Percentiles rank a stretch among this genome's conserved stretches.
phyloP scores from a whole-genome alignment of 176 grass and related monocot genomes.

The Rhipidocladum racemiflorum region DNA sequence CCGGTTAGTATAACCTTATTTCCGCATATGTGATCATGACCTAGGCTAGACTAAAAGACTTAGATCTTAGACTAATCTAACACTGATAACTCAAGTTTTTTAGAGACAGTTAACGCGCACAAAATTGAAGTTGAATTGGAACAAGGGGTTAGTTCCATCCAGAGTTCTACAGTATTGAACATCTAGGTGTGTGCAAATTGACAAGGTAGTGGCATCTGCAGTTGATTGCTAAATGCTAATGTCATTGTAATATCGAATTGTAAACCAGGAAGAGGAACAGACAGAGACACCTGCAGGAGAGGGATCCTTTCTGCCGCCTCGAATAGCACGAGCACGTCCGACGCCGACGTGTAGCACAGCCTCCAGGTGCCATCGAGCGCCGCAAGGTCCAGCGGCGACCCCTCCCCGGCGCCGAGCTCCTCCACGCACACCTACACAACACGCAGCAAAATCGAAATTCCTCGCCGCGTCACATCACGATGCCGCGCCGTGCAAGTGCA shows the following conservation, averaged over 20 bases:
- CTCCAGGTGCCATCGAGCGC: slow-evolving; percentile 87
- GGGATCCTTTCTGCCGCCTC: slow-evolving; percentile 82
- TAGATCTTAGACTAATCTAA: no score
- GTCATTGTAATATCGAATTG: background rate
- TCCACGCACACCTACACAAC: slow-evolving; percentile 71
- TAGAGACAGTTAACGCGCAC: background rate
- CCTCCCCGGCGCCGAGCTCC: slow-evolving; percentile 54
- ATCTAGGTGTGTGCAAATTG: background rate
- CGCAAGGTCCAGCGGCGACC: slow-evolving; percentile 53
- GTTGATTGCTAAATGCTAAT: background rate
- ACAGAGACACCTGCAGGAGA: slow-evolving; percentile 47
- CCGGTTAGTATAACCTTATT: no score
- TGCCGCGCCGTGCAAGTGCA: background rate
- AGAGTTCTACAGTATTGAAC: background rate
- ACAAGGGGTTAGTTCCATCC: no score
- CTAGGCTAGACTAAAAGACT: no score
- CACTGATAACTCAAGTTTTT: background rate
- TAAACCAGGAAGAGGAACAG: background rate
- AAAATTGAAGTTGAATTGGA: background rate
- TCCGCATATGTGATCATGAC: no score
- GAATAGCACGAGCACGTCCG: slow-evolving; percentile 81
- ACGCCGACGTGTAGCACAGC: slow-evolving; percentile 82
- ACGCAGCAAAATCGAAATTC: slow-evolving; percentile 4
- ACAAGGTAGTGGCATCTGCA: background rate
- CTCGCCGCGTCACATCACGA: background rate